Evolutionary conservation across 2,329 filamentous ascomycete genomes (phyloP), one percentile per base, ranked within the genome.

Genomic region (Plectosphaerella cucumerina): DNA sequence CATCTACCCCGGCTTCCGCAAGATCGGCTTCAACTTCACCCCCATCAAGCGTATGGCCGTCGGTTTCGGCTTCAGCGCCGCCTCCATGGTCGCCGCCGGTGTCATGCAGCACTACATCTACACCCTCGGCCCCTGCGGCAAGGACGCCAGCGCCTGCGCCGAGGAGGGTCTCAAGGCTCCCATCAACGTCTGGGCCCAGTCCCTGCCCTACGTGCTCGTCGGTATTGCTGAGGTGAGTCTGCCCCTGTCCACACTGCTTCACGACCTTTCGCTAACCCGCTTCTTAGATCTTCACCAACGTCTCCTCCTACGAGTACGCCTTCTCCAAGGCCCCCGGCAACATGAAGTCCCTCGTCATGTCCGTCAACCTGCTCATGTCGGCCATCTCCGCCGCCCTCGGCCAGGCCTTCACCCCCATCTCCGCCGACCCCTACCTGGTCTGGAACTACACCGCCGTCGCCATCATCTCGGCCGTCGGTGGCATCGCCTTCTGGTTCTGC

Each of bases 251-350:
- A 15, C 9, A 31, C 26, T 8, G 3, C 12, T 31, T 31, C 8
- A 31, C 12, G 8, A 31, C 8, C 26, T 11, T 10, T 26, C 35
- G n/a, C 41, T 18, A 14, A 43, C 5, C 17, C n/a, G n/a, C n/a
- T 26, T 11, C 6, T n/a, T 6, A 44, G 66, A 76, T 80, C 49
- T 74, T 80, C 58, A 72, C 76, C 56, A 78, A 78, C 60, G 75
- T 80, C 52, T 78, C 77, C 15, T 84, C 83, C 1, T 81, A 87
- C 56, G 87, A 90, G 64, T 90, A 89, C 56, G 88, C 88, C 33
- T 91, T 84, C 72, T 85, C 84, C 65, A 89, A 90, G 69, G 86
- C 87, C 0, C 88, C 88, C 22, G 82, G 80, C 61, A 90, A 90
- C 72, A 92, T 92, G 88, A 85, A 86, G 57, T 87, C 84, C 1